Base-by-base conservation (phyloP, 2,329 filamentous ascomycete genomes). In the Raffaelea ambrosiae region DNA sequence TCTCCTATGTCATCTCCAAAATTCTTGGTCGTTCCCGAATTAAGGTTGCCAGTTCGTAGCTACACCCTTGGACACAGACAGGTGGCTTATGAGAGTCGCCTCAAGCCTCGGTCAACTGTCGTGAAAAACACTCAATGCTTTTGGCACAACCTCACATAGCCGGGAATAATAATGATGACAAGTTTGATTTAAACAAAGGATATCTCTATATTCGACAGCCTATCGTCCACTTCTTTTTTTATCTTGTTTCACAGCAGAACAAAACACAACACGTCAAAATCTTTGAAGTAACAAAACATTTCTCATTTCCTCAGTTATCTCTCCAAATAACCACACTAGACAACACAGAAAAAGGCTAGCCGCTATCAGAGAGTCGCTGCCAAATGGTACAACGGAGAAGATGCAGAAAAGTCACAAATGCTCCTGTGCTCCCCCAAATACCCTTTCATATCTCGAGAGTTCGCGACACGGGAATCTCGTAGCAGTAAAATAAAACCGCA, bases 381-480 rank as follows among this genome's bases (percentile, higher is more conserved):
- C 48, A 48, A n/a, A 36, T 44, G 13, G 43, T 48, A 51, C 48
- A 49, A 40, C 43, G 19, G 47, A 48, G 22, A 23, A 43, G 39
- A 47, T 39, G 50, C 44, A 47, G 41, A 38, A 42, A 48, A 21
- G 51, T 52, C 40, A 5, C 39, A 40, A 50, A 49, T 47, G 48
- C 48, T 51, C 48, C 52, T 48, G 39, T 46, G 38, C 49, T 53
- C 50, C 52, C 43, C 46, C 18, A 38, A 38, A 19, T 19, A 22
- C 20, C 22, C 23, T 48, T 43, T 40, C 42, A 41, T 47, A 42
- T 52, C 39, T 43, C 35, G 13, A 43, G 18, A 21, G 29, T 44
- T 49, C 50, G 52, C 50, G 48, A 55, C 49, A 54, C 47, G 50
- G 48, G 48, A 52, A 54, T 52, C 50, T 51, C 47, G 26, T 33